Evolutionary conservation across 192 early-diverging fungal genomes (phyloP).

Genomic region (Chytriomyces sp.): DNA sequence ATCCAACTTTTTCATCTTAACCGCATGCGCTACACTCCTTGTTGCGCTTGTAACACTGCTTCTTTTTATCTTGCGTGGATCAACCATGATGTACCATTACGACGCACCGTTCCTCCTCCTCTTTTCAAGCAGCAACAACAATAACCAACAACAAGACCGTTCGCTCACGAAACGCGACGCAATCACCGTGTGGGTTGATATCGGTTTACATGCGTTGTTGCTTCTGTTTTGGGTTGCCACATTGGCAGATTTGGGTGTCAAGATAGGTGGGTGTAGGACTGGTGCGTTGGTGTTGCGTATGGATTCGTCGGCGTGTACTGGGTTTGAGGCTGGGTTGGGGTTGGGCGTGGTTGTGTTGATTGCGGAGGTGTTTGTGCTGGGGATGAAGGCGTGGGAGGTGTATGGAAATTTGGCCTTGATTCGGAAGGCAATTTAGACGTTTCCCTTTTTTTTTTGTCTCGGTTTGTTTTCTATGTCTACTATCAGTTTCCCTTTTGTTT

Average conservation of each 20-base stretch:
- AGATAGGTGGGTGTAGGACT: conserved; percentile 21
- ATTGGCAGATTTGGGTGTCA: conserved; percentile 15
- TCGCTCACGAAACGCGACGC: background rate
- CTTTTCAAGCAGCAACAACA: background rate
- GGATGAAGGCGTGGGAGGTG: conserved; percentile 30
- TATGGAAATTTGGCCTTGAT: conserved; percentile 11
- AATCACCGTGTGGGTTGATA: background rate
- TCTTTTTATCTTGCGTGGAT: background rate
- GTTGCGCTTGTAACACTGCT: background rate
- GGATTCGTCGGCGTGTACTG: conserved; percentile 18
- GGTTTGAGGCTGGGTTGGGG: conserved; percentile 19
- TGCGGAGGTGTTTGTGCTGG: conserved; percentile 11
- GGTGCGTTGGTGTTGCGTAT: background rate
- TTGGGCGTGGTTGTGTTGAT: conserved; percentile 25
- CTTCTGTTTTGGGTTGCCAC: conserved; percentile 30
- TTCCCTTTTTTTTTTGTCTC: too few relatives aligned
- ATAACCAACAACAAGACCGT: background rate
- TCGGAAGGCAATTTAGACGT: background rate
- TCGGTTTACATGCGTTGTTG: background rate
- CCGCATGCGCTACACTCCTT: background rate
- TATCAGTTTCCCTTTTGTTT: too few relatives aligned
- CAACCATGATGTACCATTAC: conserved; percentile 26
- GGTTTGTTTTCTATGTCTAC: too few relatives aligned
- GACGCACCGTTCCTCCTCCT: conserved; percentile 27
- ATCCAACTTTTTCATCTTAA: conserved; percentile 12